Conservation (phyloP, 176 grass and related monocot genomes). For the Dactylis glomerata region DNA sequence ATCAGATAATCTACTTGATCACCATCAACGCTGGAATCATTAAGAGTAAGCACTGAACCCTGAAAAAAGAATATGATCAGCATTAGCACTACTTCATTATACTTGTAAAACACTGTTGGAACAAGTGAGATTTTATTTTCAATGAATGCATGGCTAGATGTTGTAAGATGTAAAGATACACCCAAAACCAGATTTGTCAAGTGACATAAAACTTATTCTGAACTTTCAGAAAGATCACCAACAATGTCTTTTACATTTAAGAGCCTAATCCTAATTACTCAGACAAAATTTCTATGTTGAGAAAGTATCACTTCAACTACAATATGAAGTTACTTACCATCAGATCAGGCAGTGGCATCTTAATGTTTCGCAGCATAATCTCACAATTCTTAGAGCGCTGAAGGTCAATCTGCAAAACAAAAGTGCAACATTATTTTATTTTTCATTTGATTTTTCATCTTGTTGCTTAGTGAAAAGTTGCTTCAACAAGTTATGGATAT, state of each 20-base stretch:
- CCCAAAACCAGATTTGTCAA: slow-evolving; percentile 9
- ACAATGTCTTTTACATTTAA: slow-evolving; percentile 1
- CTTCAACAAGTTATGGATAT: not conserved
- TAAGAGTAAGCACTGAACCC: slow-evolving; percentile 70
- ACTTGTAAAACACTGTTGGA: not conserved
- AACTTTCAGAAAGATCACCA: not conserved
- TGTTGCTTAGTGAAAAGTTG: not conserved
- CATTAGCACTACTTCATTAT: not conserved
- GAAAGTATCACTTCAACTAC: slow-evolving; percentile 2
- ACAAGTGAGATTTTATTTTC: not conserved
- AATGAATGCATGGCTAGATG: not conserved
- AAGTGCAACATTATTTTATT: slow-evolving; percentile 15
- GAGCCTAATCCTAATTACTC: slow-evolving; percentile 8
- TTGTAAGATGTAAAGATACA: slow-evolving; percentile 5
- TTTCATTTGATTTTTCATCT: slow-evolving; percentile 16
- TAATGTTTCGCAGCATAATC: slow-evolving; percentile 95
- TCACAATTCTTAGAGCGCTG: slow-evolving; percentile 91
- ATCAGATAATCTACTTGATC: slow-evolving; percentile 92
- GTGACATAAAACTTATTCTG: not conserved
- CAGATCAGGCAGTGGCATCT: slow-evolving; percentile 84
- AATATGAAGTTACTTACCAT: slow-evolving; percentile 52
- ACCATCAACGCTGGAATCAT: slow-evolving; percentile 77
- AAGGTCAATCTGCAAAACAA: slow-evolving; percentile 80
- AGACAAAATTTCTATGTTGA: slow-evolving; percentile 16
- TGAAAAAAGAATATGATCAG: slow-evolving; percentile 38